These are phyloP conservation scores for Annulohypoxylon bovei DNA, from an alignment of 495 filamentous ascomycete genomes.

Conservation along the genomic window DNA sequence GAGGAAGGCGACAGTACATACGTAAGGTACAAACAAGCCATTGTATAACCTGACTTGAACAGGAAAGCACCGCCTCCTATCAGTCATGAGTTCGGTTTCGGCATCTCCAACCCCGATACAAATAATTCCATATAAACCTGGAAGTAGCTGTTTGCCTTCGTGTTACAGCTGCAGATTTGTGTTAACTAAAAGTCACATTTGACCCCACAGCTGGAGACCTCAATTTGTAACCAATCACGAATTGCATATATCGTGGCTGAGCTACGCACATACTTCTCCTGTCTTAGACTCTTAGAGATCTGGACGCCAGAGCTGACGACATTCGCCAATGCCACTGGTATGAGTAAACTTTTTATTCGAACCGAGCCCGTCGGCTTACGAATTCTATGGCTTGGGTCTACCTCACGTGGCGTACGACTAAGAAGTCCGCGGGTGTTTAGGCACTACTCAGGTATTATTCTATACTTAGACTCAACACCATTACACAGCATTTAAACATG, in stretches of 20 bases:
- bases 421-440: neutral
- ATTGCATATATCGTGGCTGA: constrained; percentile 26
- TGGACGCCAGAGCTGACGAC: neutral
- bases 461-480: neutral
- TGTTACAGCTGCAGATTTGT: neutral
- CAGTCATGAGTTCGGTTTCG: constrained; percentile 23
- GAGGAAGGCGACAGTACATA: constrained; percentile 11
- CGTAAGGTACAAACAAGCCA: constrained; percentile 5
- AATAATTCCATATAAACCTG: neutral
- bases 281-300: constrained; percentile 13
- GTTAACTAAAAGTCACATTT: constrained; percentile 24
- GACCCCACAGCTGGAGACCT: constrained; percentile 10
- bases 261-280: constrained; percentile 5
- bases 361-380: constrained; percentile 19
- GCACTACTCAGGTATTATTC: neutral
- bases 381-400: constrained; percentile 2
- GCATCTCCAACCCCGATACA: constrained; percentile 24
- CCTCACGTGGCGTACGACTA: constrained; percentile 1
- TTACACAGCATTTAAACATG: neutral
- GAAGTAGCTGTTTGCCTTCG: constrained; percentile 18
- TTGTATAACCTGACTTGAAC: neutral
- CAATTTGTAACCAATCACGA: constrained; percentile 10
- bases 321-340: neutral
- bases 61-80: constrained; percentile 18
- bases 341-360: neutral